Evolutionary conservation across 1,139 yeast genomes (phyloP).

Genomic region (Yamadazyma oceani): DNA sequence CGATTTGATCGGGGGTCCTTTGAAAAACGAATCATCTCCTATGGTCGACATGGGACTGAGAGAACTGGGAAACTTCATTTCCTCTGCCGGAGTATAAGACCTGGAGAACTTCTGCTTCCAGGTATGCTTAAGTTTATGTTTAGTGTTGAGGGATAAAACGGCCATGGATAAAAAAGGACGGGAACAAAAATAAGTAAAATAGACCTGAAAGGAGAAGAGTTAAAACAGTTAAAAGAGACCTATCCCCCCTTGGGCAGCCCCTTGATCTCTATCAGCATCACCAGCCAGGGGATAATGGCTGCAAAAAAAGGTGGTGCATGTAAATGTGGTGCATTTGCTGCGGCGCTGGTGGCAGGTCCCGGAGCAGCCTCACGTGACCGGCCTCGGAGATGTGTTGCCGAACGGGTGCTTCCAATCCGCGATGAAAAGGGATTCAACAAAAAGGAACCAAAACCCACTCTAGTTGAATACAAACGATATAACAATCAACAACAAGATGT

Average conservation of each 20-base stretch:
- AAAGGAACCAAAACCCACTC: too few relatives aligned
- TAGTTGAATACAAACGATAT: too few relatives aligned
- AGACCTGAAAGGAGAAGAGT: too few relatives aligned
- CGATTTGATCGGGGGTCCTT: too few relatives aligned
- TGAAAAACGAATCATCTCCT: not conserved
- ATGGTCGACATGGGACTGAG: constrained; percentile 15
- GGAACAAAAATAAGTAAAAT: too few relatives aligned
- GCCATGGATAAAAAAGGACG: too few relatives aligned
- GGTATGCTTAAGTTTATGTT: constrained; percentile 6
- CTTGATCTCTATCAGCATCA: too few relatives aligned
- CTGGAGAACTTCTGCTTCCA: constrained; percentile 11
- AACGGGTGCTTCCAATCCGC: constrained; percentile 11
- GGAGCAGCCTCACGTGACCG: not conserved
- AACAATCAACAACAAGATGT: constrained; percentile 6
- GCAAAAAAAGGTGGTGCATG: constrained; percentile 1
- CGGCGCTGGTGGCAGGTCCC: constrained; percentile 7
- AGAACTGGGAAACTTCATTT: constrained; percentile 12
- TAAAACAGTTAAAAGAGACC: too few relatives aligned
- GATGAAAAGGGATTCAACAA: not conserved
- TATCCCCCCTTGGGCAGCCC: too few relatives aligned
- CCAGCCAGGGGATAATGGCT: too few relatives aligned
- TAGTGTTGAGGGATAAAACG: not conserved
- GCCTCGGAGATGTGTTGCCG: constrained; percentile 8
- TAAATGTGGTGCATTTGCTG: constrained; percentile 8
- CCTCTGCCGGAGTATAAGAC: not conserved